These are phyloP conservation scores for Kurtzmaniella cleridarum DNA, from an alignment of 805 yeast species.

Conservation along the genomic window DNA sequence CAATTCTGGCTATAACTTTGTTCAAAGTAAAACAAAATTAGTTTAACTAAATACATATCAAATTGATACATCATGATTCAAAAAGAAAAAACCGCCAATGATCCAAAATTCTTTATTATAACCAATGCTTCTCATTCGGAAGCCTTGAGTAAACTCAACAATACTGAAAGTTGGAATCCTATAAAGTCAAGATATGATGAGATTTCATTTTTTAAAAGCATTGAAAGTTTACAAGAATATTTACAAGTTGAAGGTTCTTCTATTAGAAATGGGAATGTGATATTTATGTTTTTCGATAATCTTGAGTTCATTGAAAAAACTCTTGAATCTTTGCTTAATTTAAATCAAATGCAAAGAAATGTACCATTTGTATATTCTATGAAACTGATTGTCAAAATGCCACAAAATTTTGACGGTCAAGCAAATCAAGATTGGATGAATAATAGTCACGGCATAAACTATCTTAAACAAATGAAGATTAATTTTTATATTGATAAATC, in stretches of 20 bases:
- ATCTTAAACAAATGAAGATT: no score
- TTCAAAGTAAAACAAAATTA: no score
- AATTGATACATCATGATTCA: no score
- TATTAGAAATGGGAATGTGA: slow-evolving; percentile 19
- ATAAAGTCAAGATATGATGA: slow-evolving; percentile 16
- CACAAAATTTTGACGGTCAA: background rate
- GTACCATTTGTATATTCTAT: slow-evolving; percentile 2
- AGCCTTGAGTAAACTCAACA: slow-evolving; percentile 20
- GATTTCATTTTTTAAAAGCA: slow-evolving; percentile 21
- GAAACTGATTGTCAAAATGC: slow-evolving; percentile 1
- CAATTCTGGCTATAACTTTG: no score
- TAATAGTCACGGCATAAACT: slow-evolving; percentile 1
- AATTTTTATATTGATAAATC: no score
- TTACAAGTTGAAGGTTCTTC: slow-evolving; percentile 5
- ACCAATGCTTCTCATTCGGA: slow-evolving; percentile 30
- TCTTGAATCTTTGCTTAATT: slow-evolving; percentile 24
- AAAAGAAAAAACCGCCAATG: slow-evolving; percentile 21
- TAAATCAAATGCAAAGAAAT: slow-evolving; percentile 9
- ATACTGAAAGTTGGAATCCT: slow-evolving; percentile 16
- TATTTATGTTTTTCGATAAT: slow-evolving; percentile 36
- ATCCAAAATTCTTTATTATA: slow-evolving; percentile 16
- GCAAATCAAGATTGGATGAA: background rate
- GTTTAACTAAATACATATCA: no score
- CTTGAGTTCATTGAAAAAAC: slow-evolving; percentile 26
- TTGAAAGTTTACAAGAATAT: slow-evolving; percentile 15